phyloP scores from a whole-genome alignment of 352 stramenopile species.

The Nothophytophthora sp. region DNA sequence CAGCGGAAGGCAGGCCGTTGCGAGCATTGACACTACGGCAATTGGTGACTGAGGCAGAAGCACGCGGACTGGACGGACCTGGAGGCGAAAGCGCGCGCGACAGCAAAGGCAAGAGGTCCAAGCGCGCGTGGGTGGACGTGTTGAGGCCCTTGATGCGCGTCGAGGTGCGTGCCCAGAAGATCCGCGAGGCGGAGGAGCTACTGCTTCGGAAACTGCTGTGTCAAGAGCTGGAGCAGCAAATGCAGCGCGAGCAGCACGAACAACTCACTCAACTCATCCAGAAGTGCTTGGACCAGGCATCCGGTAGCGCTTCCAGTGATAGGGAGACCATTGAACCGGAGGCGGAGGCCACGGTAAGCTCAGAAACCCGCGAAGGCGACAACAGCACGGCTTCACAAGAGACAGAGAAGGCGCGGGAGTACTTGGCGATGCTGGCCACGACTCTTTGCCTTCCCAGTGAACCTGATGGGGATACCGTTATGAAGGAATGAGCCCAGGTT shows the following conservation, averaged over 20 bases:
- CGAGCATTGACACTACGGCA: constrained; percentile 62
- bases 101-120: constrained; percentile 59
- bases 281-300: constrained; percentile 6
- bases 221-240: constrained; percentile 36
- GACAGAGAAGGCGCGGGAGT: constrained; percentile 6
- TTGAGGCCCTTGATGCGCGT: constrained; percentile 29
- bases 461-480: constrained; percentile 12
- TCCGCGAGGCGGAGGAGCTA: constrained; percentile 37
- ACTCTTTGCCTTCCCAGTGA: constrained; percentile 23
- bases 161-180: constrained; percentile 30
- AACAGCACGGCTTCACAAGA: not conserved
- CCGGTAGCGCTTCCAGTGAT: not conserved
- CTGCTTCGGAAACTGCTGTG: constrained; percentile 39
- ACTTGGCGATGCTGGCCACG: constrained; percentile 23
- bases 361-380: constrained; percentile 4
- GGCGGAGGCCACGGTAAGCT: constrained; percentile 7
- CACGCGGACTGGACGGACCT: constrained; percentile 26
- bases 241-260: constrained; percentile 29
- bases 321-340: constrained; percentile 25
- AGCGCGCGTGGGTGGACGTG: constrained; percentile 55
- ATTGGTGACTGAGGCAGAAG: constrained; percentile 56
- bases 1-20: constrained; percentile 46
- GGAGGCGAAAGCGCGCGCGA: constrained; percentile 34
- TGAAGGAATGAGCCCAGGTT: constrained; percentile 23
- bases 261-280: constrained; percentile 26